Evolutionary conservation across 345 rosid species (phyloP).

Genomic region (Brassica incana): DNA sequence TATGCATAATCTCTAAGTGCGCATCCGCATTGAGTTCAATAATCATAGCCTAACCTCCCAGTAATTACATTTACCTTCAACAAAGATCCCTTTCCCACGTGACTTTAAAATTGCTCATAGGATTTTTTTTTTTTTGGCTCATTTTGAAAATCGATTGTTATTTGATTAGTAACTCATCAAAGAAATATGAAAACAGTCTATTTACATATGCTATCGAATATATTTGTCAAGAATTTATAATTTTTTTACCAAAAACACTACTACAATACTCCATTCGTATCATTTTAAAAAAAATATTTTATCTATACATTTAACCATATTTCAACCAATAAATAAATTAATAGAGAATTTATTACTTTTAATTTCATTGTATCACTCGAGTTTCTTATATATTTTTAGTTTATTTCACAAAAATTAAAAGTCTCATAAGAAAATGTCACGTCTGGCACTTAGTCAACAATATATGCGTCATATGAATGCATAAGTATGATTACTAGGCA

Average conservation of each 20-base stretch:
- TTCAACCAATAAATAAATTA: too few species aligned
- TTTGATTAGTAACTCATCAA: not conserved
- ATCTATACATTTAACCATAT: too few species aligned
- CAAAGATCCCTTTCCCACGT: conserved; percentile 37
- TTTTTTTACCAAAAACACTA: too few species aligned
- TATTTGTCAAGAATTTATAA: too few species aligned
- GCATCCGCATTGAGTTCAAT: too few species aligned
- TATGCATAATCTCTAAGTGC: conserved; percentile 35
- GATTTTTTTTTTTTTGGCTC: not conserved
- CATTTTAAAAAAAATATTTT: too few species aligned
- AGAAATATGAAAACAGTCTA: not conserved
- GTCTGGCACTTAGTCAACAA: not conserved
- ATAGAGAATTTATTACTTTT: too few species aligned
- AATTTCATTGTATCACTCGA: too few species aligned
- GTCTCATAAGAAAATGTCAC: not conserved
- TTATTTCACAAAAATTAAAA: not conserved
- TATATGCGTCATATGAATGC: not conserved
- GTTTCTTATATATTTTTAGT: too few species aligned
- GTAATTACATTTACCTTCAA: conserved; percentile 33
- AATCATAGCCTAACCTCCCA: conserved; percentile 21
- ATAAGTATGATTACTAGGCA: not conserved
- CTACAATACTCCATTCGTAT: too few species aligned
- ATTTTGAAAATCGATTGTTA: not conserved
- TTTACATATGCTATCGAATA: not conserved
- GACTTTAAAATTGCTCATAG: conserved; percentile 10